Evolutionary conservation across 179 eudicot species (phyloP).

Genomic region (Silene noctiflora): DNA sequence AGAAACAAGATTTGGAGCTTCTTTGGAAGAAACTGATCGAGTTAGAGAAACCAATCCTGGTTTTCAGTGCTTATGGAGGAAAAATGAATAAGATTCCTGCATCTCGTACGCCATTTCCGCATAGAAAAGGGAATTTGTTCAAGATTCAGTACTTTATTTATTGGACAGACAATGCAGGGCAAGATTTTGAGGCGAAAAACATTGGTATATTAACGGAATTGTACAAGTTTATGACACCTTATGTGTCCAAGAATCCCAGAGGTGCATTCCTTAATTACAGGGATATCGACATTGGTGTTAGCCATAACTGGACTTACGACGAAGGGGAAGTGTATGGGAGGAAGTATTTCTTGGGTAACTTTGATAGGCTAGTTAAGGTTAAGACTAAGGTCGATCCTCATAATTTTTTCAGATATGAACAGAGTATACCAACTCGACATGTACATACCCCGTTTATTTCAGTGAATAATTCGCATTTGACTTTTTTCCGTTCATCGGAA

Average conservation of each 20-base stretch:
- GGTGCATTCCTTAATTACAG: slow-evolving; percentile 25
- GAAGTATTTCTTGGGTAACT: slow-evolving; percentile 19
- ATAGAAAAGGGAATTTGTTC: slow-evolving; percentile 21
- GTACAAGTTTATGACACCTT: slow-evolving; percentile 24
- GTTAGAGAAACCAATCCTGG: slow-evolving; percentile 20
- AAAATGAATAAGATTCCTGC: slow-evolving; percentile 18
- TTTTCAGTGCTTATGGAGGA: slow-evolving; percentile 26
- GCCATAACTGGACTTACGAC: slow-evolving; percentile 18
- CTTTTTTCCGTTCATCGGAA: background rate
- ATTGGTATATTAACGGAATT: slow-evolving; percentile 11
- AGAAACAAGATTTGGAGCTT: slow-evolving; percentile 15
- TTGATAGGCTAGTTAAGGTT: slow-evolving; percentile 24
- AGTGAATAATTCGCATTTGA: background rate
- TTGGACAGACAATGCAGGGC: slow-evolving; percentile 20
- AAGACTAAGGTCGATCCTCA: slow-evolving; percentile 22
- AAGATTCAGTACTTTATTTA: slow-evolving; percentile 24
- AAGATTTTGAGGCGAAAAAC: slow-evolving; percentile 10
- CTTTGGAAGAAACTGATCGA: slow-evolving; percentile 21
- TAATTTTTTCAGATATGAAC: slow-evolving; percentile 26
- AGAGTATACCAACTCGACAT: slow-evolving; percentile 22
- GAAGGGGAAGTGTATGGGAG: slow-evolving; percentile 22
- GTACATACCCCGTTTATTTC: background rate
- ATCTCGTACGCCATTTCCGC: slow-evolving; percentile 21
- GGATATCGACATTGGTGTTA: slow-evolving; percentile 24
- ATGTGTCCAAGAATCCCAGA: slow-evolving; percentile 24